phyloP scores from a whole-genome alignment of 2,329 filamentous ascomycete genomes.

The Dothideomycetes sp. region DNA sequence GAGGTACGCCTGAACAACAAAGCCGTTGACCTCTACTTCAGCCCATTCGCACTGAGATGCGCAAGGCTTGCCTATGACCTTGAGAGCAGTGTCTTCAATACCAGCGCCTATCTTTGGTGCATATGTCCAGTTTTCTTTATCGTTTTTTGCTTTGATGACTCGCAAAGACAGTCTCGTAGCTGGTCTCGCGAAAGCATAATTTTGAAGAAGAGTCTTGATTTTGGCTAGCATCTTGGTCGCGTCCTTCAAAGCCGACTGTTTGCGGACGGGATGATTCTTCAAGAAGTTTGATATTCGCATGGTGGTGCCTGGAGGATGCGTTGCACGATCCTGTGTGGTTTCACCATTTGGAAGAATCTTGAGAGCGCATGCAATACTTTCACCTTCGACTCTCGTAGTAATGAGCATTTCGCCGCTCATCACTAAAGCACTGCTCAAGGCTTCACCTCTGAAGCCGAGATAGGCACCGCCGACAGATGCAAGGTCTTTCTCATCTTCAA shows the following conservation, averaged over 20 bases:
- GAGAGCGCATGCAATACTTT: conserved; percentile 48
- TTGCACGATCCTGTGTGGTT: conserved; percentile 32
- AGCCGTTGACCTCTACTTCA: conserved; percentile 29
- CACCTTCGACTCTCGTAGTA: conserved; percentile 54
- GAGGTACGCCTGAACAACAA: conserved; percentile 49
- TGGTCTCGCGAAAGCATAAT: conserved; percentile 59
- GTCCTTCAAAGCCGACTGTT: conserved; percentile 49
- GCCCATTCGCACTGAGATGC: conserved; percentile 45
- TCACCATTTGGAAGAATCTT: conserved; percentile 43
- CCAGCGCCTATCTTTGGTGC: conserved; percentile 44
- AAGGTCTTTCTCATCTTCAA: conserved; percentile 55
- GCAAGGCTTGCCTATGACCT: conserved; percentile 52
- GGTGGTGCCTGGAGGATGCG: conserved; percentile 60
- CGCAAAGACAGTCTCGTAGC: conserved; percentile 52
- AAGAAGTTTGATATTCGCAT: conserved; percentile 54
- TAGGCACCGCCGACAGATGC: conserved; percentile 45
- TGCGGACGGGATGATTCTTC: conserved; percentile 53
- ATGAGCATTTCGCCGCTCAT: conserved; percentile 49
- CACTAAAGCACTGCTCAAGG: conserved; percentile 56
- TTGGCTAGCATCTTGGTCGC: conserved; percentile 46
- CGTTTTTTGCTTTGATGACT: conserved; percentile 44
- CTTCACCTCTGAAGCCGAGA: conserved; percentile 70
- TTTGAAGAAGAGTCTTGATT: conserved; percentile 52
- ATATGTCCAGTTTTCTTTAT: conserved; percentile 52
- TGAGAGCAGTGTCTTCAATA: conserved; percentile 51